Base-by-base conservation (phyloP, 2,329 filamentous ascomycete species). In the Fusarium sororula region DNA sequence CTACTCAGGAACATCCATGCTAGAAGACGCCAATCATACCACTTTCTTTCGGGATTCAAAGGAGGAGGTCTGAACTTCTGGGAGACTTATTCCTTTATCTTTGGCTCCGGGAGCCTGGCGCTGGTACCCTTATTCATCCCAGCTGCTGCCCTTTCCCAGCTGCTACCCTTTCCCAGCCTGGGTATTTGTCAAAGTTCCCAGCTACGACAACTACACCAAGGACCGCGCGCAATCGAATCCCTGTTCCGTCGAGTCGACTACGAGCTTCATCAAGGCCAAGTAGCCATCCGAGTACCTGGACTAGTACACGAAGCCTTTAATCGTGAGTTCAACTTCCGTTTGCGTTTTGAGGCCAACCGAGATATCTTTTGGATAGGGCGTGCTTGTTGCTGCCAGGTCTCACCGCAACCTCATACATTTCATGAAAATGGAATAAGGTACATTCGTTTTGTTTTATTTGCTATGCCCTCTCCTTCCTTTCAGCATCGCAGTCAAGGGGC, bases 261-360 rank as follows among this genome's bases (percentile, higher is more conserved):
- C 18, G 24, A 24, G 24, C 24, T 24, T 24, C 11, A 20, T 13
- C 5, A 39, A 39, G 20, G 7, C 12, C 11, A 8, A 41, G 0
- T 3, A 22, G 38, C 12, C 8, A n/a, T n/a, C 20, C 38, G 38
- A 41, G 1, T 14, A 1, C 38, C 20, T 41, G 7, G 20, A 41
- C 38, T 0, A 41, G 38, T 18, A 0, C 17, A 1, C 15, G 35
- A 1, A 37, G 35, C 0, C 35, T 2, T 37, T 10, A 10, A 1
- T 37, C 35, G 35, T 37, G 35, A 37, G 35, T 22, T 41, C 20
- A 20, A 22, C 38, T 41, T 41, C 12, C 12, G 7, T 12, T 24
- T 24, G 24, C 24, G 24, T 41, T 22, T 41, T 41, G 20, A 41
- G 38, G 20, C 20, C 1, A 2, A 14, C 20, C 1, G 12, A 41